Evolutionary conservation across 441 rosid species (phyloP).

Genomic region (Erysimum cheiri): DNA sequence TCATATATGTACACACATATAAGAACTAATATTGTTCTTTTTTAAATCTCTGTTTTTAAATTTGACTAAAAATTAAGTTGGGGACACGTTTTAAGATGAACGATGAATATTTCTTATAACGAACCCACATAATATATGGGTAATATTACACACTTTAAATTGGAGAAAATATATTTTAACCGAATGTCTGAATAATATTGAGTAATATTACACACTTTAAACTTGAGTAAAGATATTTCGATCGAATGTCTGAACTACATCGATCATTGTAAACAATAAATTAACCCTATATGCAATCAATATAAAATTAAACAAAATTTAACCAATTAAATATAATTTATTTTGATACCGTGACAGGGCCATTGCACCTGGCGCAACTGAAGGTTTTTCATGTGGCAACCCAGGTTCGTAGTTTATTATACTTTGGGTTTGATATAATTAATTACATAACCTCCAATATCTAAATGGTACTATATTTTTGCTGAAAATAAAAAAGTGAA

Average conservation of each 20-base stretch:
- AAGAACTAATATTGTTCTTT: not conserved
- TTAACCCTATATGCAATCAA: not conserved
- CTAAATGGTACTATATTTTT: not conserved
- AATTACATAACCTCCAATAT: not conserved
- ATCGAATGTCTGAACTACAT: slow-evolving; percentile 18
- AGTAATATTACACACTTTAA: not conserved
- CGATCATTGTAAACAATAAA: not conserved
- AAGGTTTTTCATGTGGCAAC: slow-evolving; percentile 38
- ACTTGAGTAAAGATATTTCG: not conserved
- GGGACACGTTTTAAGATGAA: not conserved
- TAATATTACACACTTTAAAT: not conserved
- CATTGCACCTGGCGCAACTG: slow-evolving; percentile 41
- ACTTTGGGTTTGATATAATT: not conserved
- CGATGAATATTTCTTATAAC: not conserved
- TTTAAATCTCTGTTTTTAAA: not conserved
- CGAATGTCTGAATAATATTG: slow-evolving; percentile 14
- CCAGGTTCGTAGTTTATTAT: slow-evolving; percentile 21
- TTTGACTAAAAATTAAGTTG: not conserved
- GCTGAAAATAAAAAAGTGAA: not conserved
- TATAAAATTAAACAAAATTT: not conserved
- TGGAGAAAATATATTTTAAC: not conserved
- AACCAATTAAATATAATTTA: not conserved
- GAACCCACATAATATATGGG: not conserved
- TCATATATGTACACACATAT: not conserved
- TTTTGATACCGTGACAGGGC: slow-evolving; percentile 23